Evolutionary conservation across 805 yeast genomes (phyloP).

Genomic region (Candida jianshihensis): DNA sequence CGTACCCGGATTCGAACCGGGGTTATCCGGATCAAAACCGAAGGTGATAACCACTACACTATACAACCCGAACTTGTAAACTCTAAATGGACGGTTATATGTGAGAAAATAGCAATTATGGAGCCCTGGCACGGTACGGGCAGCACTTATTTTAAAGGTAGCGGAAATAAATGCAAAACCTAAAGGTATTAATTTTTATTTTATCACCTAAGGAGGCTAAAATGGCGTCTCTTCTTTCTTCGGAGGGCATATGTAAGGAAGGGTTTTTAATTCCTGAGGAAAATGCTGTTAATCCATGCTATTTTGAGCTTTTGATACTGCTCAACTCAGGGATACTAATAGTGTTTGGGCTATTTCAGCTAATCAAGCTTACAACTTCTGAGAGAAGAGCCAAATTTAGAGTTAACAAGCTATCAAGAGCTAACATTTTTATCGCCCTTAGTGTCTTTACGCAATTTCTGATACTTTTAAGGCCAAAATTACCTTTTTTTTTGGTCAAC

Average conservation of each 20-base stretch:
- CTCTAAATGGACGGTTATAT: too few species aligned
- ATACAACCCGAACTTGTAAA: slow-evolving; percentile 44
- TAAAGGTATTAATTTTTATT: too few species aligned
- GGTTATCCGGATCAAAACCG: slow-evolving; percentile 64
- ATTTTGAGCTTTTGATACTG: slow-evolving; percentile 11
- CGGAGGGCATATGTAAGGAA: slow-evolving; percentile 4
- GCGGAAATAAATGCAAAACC: too few species aligned
- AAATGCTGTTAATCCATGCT: slow-evolving; percentile 23
- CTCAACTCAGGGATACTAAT: slow-evolving; percentile 6
- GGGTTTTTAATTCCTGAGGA: slow-evolving; percentile 14
- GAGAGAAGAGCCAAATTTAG: slow-evolving; percentile 11
- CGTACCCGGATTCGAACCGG: slow-evolving; percentile 87
- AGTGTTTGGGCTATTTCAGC: slow-evolving; percentile 13
- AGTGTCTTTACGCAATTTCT: slow-evolving; percentile 8
- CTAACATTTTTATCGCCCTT: slow-evolving; percentile 8
- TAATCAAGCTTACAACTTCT: slow-evolving; percentile 2
- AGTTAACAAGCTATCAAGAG: slow-evolving; percentile 10
- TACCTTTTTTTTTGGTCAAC: slow-evolving; percentile 7
- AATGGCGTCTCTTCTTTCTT: too few species aligned
- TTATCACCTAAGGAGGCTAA: too few species aligned
- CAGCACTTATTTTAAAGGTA: too few species aligned
- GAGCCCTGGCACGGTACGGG: too few species aligned
- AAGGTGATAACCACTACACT: slow-evolving; percentile 56
- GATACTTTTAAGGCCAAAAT: slow-evolving; percentile 1
- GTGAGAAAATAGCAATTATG: too few species aligned